Evolutionary conservation across 2,329 filamentous ascomycete species (phyloP).

Genomic region (Aspergillus latus): DNA sequence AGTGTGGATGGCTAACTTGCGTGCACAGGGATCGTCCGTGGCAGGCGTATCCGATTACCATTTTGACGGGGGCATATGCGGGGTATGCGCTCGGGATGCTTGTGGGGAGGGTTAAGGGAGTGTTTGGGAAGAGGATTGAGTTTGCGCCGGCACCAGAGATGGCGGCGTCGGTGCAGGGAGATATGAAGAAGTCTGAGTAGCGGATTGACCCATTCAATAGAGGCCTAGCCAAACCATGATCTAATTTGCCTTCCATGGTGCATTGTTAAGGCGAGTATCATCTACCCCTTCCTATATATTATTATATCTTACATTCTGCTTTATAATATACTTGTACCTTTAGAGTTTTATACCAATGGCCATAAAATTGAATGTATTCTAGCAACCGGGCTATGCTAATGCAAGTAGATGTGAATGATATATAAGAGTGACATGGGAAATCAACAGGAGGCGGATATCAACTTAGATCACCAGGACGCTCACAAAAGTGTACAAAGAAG

Average conservation of each 20-base stretch:
- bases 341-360: not conserved
- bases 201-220: not conserved
- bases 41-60: slow-evolving; percentile 96
- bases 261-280: not conserved
- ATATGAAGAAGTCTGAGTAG: not conserved
- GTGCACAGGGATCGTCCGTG: slow-evolving; percentile 76
- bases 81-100: slow-evolving; percentile 67
- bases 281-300: not conserved
- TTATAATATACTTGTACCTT: not conserved
- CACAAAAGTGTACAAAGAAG: not conserved
- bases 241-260: not conserved
- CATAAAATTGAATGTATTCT: not conserved
- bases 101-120: slow-evolving; percentile 21
- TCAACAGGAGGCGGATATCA: slow-evolving; percentile 9
- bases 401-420: not conserved
- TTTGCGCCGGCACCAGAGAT: slow-evolving; percentile 27
- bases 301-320: not conserved
- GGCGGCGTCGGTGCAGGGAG: not conserved
- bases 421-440: slow-evolving; percentile 12
- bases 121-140: slow-evolving; percentile 38
- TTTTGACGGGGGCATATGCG: slow-evolving; percentile 76
- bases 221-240: not conserved
- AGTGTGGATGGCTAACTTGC: not conserved
- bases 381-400: slow-evolving; percentile 5
- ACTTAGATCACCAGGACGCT: not conserved